phyloP scores from a whole-genome alignment of 2,329 filamentous ascomycete species.

The Trichoderma gracile region DNA sequence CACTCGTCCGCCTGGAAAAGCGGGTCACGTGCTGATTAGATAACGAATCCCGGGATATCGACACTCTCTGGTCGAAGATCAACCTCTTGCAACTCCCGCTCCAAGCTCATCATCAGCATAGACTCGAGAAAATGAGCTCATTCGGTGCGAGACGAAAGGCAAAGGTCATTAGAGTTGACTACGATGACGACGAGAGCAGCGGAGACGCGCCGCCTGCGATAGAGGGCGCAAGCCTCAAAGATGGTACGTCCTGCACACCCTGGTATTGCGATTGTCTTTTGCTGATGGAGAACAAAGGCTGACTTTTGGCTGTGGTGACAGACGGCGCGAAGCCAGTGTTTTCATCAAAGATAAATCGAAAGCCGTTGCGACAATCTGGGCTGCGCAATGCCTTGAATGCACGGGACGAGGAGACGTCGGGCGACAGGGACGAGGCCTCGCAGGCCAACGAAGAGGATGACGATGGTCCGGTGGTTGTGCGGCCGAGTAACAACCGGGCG shows the following conservation, averaged over 20 bases:
- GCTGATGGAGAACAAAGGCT: slow-evolving; percentile 43
- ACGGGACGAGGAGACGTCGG: slow-evolving; percentile 40
- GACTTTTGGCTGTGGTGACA: slow-evolving; percentile 32
- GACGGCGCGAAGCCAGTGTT: slow-evolving; percentile 44
- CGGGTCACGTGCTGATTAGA: slow-evolving; percentile 54
- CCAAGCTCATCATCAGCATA: not conserved
- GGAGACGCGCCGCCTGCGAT: slow-evolving; percentile 28
- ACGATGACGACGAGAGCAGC: slow-evolving; percentile 62
- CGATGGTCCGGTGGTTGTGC: slow-evolving; percentile 50
- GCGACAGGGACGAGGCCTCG: slow-evolving; percentile 30
- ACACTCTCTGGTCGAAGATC: slow-evolving; percentile 4
- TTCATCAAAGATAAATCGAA: slow-evolving; percentile 48
- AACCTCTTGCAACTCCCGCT: not conserved
- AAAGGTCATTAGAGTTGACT: slow-evolving; percentile 71
- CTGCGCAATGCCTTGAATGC: slow-evolving; percentile 58
- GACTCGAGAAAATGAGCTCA: slow-evolving; percentile 50
- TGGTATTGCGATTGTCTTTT: slow-evolving; percentile 31
- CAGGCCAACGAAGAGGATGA: slow-evolving; percentile 46
- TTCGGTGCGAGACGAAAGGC: slow-evolving; percentile 67
- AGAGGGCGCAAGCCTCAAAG: slow-evolving; percentile 33
- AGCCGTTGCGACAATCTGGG: slow-evolving; percentile 59
- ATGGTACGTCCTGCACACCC: slow-evolving; percentile 41
- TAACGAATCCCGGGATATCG: slow-evolving; percentile 30
- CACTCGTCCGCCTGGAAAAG: slow-evolving; percentile 32
- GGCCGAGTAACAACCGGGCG: slow-evolving; percentile 50